phyloP scores from a whole-genome alignment of 768 basidiomycete species.

The Lactifluus pinguis region DNA sequence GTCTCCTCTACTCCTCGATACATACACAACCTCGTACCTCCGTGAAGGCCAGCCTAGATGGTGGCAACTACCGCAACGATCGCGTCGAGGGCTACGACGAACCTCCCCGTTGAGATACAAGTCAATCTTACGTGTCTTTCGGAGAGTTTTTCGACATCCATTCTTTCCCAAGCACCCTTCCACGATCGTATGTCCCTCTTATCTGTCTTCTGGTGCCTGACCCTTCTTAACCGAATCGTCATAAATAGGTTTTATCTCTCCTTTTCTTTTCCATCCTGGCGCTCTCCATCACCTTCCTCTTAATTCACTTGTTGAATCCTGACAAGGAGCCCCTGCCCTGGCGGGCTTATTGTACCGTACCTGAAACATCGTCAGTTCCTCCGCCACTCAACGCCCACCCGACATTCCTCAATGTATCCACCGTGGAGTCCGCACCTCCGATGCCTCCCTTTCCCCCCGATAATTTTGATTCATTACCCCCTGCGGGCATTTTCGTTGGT shows the following conservation, averaged over 20 bases:
- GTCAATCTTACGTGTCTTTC: conserved; percentile 43
- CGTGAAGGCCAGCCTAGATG: conserved; percentile 42
- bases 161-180: conserved; percentile 73
- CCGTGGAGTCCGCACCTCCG: conserved; percentile 14
- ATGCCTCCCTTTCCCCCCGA: conserved; percentile 58
- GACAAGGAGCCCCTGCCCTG: conserved; percentile 94
- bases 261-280: conserved; percentile 75
- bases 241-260: conserved; percentile 50
- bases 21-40: conserved; percentile 16
- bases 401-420: conserved; percentile 26
- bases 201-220: neutral
- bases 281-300: conserved; percentile 71
- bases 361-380: conserved; percentile 39
- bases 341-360: conserved; percentile 84
- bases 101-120: conserved; percentile 37
- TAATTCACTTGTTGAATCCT: conserved; percentile 91
- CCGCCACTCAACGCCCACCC: conserved; percentile 33
- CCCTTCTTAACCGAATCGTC: conserved; percentile 14
- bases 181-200: conserved; percentile 53
- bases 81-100: conserved; percentile 45
- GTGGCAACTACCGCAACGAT: conserved; percentile 38
- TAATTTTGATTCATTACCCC: conserved; percentile 63
- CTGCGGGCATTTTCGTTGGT: conserved; percentile 80
- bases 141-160: conserved; percentile 56
- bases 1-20: conserved; percentile 33